Base-by-base conservation (phyloP, 2,329 filamentous ascomycete species). In the Nemania diffusa region DNA sequence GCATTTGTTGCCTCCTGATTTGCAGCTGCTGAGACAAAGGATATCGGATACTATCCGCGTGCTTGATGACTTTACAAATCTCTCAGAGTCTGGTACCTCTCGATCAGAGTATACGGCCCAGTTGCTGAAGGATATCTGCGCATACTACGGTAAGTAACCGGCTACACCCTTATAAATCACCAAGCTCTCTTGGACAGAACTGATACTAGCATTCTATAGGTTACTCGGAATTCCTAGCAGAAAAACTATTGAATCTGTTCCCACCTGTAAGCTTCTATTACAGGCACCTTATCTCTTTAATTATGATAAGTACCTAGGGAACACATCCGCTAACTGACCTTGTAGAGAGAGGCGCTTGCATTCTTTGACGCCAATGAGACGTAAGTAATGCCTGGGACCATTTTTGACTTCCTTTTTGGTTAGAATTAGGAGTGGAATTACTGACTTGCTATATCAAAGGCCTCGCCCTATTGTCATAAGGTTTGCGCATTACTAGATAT, bases 321-420 rank as follows among this genome's bases (percentile, higher is more conserved):
- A n/a, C 15, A 27, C 20, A 2, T 6, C 4, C n/a, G 3, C 69
- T 70, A 48, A 70, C 55, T 6, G 15, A 27, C 1, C 3, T 2
- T 34, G 20, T 32, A 69, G 63, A 68, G 64, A 63, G 96, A 99
- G 82, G 96, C 96, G 0, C 97, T 98, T 74, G 94, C 94, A 62
- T 99, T 99, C 82, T 98, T 99, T 83, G 96, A 99, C 82, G 95
- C 95, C 75, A 99, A 99, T 89, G 96, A 99, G 82, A 94, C 92
- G 65, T 69, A 48, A 69, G 67, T 67, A 17, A 46, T 57, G 26
- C 5, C 32, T 15, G 9, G 29, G 13, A 1, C 6, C 6, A n/a
- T 0, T 51, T 48, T 37, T 13, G 8, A 22, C 9, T 40, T n/a
- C 9, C 27, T 2, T 9, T 20, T 37, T 15, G 5, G n/a, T 13